Evolutionary conservation across 2,329 filamentous ascomycete species (phyloP), one percentile per base, ranked within the genome.

Genomic region (Xenosphaeropsis pyriputrescens): DNA sequence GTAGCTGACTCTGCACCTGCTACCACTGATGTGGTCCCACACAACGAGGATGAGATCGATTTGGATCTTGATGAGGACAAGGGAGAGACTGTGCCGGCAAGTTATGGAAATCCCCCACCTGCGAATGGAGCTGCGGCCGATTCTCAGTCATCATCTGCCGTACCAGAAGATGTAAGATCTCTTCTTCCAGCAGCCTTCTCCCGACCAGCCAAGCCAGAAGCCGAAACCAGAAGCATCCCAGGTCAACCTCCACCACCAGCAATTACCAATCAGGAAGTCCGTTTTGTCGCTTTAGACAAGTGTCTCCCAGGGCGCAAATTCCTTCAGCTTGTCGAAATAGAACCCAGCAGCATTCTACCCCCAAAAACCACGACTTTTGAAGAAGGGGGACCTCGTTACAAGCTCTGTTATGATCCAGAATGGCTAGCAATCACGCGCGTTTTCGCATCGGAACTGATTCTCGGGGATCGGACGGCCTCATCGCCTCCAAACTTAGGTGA

Each of bases 401-500:
- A 47, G 33, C 45, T 55, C 32, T 47, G 54, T 36, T 96, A 98
- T 54, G 91, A 98, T 56, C 75, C 79, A 9, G 91, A 98, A 61
- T 98, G 89, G 89, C 75, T 98, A 6, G 82, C 91, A 32, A 95
- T 98, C 45, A 88, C 79, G 11, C 81, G 89, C 32, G 79, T 77
- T 6, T 93, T 96, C 52, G 74, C 82, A 31, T 49, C 64, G 3
- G 67, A 74, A 31, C 65, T 91, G 2, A 58, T 62, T 2, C 62
- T 89, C 29, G 82, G 84, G 41, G 65, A 79, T 44, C 65, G 64
- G 5, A 53, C 60, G 6, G 67, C 70, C 1, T 57, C 59, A 30
- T 58, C 70, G 0, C 67, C 79, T 0, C 55, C 61, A 2, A 68
- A 93, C 50, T 63, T 72, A 18, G 82, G 83, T 15, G 75, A 93